phyloP scores from a whole-genome alignment of 495 filamentous ascomycete species.

The Penicillium atrosanguineum region DNA sequence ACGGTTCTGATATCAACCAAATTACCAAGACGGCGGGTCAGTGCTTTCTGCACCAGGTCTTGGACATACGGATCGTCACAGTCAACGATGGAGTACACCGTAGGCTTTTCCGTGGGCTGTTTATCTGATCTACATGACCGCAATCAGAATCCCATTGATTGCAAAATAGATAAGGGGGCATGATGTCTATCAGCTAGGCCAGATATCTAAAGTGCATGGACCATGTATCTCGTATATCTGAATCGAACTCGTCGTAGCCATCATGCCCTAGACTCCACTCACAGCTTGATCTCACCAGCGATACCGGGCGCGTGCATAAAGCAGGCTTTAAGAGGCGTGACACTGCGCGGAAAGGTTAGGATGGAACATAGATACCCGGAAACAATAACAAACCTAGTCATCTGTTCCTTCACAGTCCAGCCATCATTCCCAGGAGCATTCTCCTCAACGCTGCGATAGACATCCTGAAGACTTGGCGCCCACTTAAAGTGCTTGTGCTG shows the following conservation, averaged over 20 bases:
- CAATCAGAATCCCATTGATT: constrained; percentile 38
- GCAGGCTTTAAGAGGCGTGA: constrained; percentile 88
- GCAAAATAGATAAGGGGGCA: constrained; percentile 12
- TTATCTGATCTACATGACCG: constrained; percentile 40
- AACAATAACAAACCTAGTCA: constrained; percentile 67
- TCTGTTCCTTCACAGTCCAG: constrained; percentile 85
- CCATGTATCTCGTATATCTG: constrained; percentile 33
- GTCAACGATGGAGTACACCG: constrained; percentile 71
- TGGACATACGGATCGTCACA: constrained; percentile 87
- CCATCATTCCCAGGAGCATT: constrained; percentile 85
- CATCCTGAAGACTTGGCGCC: constrained; percentile 83
- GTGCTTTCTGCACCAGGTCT: constrained; percentile 70
- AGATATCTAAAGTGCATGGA: constrained; percentile 28
- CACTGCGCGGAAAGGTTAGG: constrained; percentile 45
- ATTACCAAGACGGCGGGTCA: constrained; percentile 58
- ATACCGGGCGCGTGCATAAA: constrained; percentile 76
- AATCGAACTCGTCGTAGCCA: constrained; percentile 16
- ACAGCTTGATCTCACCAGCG: constrained; percentile 82
- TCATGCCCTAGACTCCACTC: constrained; percentile 56
- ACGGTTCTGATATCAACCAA: constrained; percentile 40
- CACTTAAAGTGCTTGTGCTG: constrained; percentile 89
- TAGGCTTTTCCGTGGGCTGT: constrained; percentile 33
- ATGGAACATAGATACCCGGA: not conserved
- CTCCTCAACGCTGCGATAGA: constrained; percentile 78
- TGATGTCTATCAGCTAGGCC: constrained; percentile 31